A percentile compares a stretch with the other conserved stretches of the same genome.
Evolutionary conservation across 192 early-diverging fungal genomes (phyloP).

Genomic region (Helicostylum pulchrum): DNA sequence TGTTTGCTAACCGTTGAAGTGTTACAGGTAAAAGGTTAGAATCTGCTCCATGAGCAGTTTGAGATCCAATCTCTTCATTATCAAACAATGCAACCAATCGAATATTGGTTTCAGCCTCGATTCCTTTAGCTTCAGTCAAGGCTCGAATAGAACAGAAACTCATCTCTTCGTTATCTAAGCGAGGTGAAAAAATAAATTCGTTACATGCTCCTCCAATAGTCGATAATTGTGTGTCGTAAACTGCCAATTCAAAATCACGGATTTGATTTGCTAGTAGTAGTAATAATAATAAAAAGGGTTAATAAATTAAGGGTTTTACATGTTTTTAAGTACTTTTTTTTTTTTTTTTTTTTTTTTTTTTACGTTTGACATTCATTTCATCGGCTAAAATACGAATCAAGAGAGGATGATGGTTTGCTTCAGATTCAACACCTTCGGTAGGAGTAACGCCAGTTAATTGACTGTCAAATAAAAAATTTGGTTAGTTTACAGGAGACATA

Average conservation of each 20-base stretch:
- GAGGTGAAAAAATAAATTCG: constrained; percentile 92
- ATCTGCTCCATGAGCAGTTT: constrained; percentile 91
- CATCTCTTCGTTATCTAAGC: constrained; percentile 96
- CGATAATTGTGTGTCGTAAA: constrained; percentile 90
- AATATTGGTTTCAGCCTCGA: constrained; percentile 68
- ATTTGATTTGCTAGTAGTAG: constrained; percentile 64
- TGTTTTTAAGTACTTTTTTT: too few relatives aligned
- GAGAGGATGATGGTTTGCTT: constrained; percentile 75
- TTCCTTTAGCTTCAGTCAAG: constrained; percentile 51
- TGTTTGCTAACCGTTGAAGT: constrained; percentile 58
- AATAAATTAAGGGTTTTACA: neutral
- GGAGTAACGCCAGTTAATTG: constrained; percentile 18
- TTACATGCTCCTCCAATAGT: constrained; percentile 86
- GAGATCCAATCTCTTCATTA: constrained; percentile 96
- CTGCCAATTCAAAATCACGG: constrained; percentile 94
- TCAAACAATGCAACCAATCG: constrained; percentile 92
- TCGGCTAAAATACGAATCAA: constrained; percentile 76
- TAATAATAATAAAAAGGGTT: neutral
- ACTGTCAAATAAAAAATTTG: constrained; percentile 10
- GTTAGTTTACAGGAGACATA: neutral
- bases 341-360: too few relatives aligned
- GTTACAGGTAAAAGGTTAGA: constrained; percentile 80
- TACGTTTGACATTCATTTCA: constrained; percentile 66
- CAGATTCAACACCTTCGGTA: constrained; percentile 27
- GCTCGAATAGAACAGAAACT: constrained; percentile 84